These are phyloP conservation scores for Myriosclerotinia curreyana DNA, from an alignment of 2,329 filamentous ascomycete genomes.

Conservation along the genomic window DNA sequence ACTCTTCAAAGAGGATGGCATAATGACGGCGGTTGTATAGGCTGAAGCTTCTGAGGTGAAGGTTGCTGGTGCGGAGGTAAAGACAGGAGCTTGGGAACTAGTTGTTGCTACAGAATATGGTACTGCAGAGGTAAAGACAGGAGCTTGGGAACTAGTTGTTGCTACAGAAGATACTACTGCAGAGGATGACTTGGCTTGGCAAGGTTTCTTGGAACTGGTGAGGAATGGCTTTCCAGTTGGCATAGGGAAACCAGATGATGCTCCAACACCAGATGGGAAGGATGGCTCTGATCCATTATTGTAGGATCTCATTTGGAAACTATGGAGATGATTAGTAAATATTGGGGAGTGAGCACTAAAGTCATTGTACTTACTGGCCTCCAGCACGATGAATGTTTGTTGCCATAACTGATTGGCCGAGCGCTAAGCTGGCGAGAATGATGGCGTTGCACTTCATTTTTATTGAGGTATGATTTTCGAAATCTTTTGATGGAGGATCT, in stretches of 20 bases:
- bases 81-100: slow-evolving; percentile 3
- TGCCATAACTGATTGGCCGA: slow-evolving; percentile 21
- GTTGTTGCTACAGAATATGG: not conserved
- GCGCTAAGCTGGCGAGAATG: slow-evolving; percentile 18
- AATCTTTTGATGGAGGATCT: slow-evolving; percentile 7
- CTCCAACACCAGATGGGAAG: slow-evolving; percentile 11
- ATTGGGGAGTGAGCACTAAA: not conserved
- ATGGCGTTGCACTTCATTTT: slow-evolving; percentile 22
- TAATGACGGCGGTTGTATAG: not conserved
- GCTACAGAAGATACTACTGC: not conserved
- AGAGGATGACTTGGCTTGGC: slow-evolving; percentile 17
- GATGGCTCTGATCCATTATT: slow-evolving; percentile 5
- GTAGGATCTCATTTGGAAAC: slow-evolving; percentile 5
- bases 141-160: slow-evolving; percentile 3
- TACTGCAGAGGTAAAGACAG: not conserved
- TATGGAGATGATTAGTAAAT: not conserved
- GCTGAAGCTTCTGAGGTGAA: not conserved
- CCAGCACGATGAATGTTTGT: slow-evolving; percentile 17
- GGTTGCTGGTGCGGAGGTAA: not conserved
- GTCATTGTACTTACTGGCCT: slow-evolving; percentile 14
- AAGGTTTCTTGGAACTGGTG: slow-evolving; percentile 10
- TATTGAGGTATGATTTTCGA: not conserved
- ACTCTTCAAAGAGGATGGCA: slow-evolving; percentile 9
- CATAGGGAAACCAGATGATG: not conserved
- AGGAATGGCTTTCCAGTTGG: slow-evolving; percentile 7